Evolutionary conservation across 495 filamentous ascomycete genomes (phyloP).

Genomic region (Podospora comata): DNA sequence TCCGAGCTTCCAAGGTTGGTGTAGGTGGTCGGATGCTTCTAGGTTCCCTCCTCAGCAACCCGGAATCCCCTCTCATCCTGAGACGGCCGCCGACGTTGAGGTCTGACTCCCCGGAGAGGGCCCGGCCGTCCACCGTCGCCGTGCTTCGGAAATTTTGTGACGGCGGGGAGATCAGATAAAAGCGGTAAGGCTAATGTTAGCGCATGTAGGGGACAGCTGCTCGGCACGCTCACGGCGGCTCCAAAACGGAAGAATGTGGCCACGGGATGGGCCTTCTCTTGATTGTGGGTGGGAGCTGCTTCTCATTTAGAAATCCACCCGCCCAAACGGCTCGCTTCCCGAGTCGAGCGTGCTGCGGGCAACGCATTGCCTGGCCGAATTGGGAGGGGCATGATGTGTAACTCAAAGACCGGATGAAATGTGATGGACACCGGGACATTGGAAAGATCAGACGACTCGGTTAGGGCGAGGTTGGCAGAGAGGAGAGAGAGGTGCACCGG

Average conservation of each 20-base stretch:
- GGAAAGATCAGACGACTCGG: conserved; percentile 28
- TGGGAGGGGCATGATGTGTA: conserved; percentile 17
- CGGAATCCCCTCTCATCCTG: background rate
- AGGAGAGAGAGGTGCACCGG: background rate
- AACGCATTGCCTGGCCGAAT: background rate
- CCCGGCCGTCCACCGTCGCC: conserved; percentile 9
- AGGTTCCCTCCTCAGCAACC: background rate
- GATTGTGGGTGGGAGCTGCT: background rate
- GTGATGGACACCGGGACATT: conserved; percentile 20
- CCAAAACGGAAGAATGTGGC: conserved; percentile 9
- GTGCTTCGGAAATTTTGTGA: conserved; percentile 24
- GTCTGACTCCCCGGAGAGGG: background rate
- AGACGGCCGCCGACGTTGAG: background rate
- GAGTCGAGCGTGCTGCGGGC: background rate
- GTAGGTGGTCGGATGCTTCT: background rate
- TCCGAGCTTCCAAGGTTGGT: background rate
- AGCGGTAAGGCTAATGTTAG: conserved; percentile 13
- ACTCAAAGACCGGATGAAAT: conserved; percentile 20
- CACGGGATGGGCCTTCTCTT: conserved; percentile 9
- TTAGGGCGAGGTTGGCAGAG: conserved; percentile 1
- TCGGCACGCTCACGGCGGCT: conserved; percentile 18
- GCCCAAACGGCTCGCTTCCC: conserved; percentile 13
- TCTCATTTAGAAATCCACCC: conserved; percentile 1
- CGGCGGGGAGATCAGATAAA: conserved; percentile 25
- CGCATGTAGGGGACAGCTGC: conserved; percentile 9